Conservation (phyloP, 1,284 basidiomycete species). For the Cutaneotrichosporon arboriforme region DNA sequence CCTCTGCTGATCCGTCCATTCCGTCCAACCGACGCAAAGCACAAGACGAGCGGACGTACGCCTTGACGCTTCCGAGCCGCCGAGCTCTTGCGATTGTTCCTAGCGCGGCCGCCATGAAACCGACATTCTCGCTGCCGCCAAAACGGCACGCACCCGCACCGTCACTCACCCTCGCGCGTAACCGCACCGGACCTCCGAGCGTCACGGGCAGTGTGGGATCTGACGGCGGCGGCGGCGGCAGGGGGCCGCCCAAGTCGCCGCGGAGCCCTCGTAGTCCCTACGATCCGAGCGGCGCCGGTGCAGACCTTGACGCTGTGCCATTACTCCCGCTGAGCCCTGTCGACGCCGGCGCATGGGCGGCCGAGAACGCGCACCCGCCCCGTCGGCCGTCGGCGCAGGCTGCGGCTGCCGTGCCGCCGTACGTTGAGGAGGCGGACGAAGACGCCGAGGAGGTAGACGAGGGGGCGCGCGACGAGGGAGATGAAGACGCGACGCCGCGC, state of each 20-base stretch:
- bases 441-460: neutral
- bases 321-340: neutral
- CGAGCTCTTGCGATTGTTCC: too few relatives aligned
- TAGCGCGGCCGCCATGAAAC: neutral
- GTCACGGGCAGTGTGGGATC: neutral
- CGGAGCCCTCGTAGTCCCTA: neutral
- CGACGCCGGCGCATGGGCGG: slow-evolving; percentile 6
- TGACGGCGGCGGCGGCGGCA: neutral
- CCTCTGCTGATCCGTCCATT: too few relatives aligned
- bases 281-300: neutral
- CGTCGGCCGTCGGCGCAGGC: neutral
- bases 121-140: too few relatives aligned
- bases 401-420: too few relatives aligned
- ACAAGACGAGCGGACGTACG: too few relatives aligned
- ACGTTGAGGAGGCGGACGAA: too few relatives aligned
- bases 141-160: neutral
- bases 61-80: too few relatives aligned
- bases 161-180: slow-evolving; percentile 1
- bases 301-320: neutral
- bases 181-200: neutral
- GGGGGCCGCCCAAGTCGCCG: neutral
- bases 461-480: neutral
- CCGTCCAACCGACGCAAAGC: too few relatives aligned
- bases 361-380: slow-evolving; percentile 1
- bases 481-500: too few relatives aligned